Conservation (phyloP, 2,329 filamentous ascomycete species). For the Phialophora expanda region DNA sequence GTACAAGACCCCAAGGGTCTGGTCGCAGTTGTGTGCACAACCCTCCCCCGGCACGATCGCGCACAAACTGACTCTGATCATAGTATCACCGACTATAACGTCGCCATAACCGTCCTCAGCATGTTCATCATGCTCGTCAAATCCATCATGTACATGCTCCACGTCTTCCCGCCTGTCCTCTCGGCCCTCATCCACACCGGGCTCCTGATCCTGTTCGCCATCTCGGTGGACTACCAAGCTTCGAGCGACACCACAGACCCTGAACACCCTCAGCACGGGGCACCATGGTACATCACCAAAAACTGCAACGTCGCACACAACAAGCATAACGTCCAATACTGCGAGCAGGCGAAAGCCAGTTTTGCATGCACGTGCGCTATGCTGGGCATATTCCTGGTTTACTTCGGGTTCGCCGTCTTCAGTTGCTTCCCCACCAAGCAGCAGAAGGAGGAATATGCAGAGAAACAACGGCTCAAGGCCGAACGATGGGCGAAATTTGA, state of each 20-base stretch:
- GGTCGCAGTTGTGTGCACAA: constrained; percentile 63
- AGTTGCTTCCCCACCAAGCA: constrained; percentile 45
- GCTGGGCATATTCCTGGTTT: constrained; percentile 46
- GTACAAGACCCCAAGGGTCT: constrained; percentile 60
- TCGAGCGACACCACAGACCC: constrained; percentile 64
- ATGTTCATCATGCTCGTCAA: constrained; percentile 67
- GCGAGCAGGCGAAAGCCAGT: constrained; percentile 63
- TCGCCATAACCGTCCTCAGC: constrained; percentile 65
- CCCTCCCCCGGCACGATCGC: background rate
- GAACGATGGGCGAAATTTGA: constrained; percentile 45
- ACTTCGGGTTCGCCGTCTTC: constrained; percentile 34
- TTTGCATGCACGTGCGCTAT: constrained; percentile 63
- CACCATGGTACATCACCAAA: constrained; percentile 69
- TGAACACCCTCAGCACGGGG: constrained; percentile 57
- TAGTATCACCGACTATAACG: constrained; percentile 66
- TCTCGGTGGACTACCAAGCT: constrained; percentile 61
- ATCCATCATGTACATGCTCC: constrained; percentile 60
- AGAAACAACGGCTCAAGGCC: constrained; percentile 46
- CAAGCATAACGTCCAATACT: constrained; percentile 58
- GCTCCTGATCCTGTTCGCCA: constrained; percentile 60
- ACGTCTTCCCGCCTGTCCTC: constrained; percentile 62
- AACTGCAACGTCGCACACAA: constrained; percentile 59
- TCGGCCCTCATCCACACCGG: constrained; percentile 59
- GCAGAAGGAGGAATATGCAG: constrained; percentile 46
- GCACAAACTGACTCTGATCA: constrained; percentile 3